These are phyloP conservation scores for Penicillium sp. DNA, from an alignment of 2,329 filamentous ascomycete species.

Conservation along the genomic window DNA sequence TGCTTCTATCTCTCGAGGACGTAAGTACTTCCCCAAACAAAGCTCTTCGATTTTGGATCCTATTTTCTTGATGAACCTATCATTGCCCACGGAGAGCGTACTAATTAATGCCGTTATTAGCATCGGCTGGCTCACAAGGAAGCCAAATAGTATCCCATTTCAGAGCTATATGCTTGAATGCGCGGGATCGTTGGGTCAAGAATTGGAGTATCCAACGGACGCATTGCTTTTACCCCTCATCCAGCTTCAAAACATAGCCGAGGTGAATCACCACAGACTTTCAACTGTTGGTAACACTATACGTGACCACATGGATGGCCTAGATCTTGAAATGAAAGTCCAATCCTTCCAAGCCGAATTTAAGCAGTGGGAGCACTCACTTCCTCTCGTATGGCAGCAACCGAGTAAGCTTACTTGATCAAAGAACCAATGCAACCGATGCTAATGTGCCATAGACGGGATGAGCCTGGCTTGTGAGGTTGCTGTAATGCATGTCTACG, in stretches of 20 bases:
- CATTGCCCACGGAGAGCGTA: not conserved
- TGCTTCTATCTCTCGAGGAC: not conserved
- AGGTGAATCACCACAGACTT: not conserved
- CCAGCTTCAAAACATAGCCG: not conserved
- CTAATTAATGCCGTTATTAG: not conserved
- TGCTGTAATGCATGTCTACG: not conserved
- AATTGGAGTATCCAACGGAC: not conserved
- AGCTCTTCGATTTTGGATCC: not conserved
- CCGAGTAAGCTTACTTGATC: not conserved
- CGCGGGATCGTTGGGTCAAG: not conserved
- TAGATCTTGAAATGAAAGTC: not conserved
- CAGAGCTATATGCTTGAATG: slow-evolving; percentile 1
- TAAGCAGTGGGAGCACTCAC: not conserved
- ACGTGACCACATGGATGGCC: not conserved
- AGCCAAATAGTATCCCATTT: not conserved
- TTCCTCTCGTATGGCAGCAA: not conserved
- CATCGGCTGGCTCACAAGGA: not conserved
- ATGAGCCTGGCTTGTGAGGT: not conserved
- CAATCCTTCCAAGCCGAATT: not conserved
- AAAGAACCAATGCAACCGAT: not conserved
- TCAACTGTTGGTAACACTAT: not conserved
- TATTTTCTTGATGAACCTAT: not conserved
- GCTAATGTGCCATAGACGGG: not conserved
- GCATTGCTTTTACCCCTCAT: not conserved
- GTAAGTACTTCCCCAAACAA: not conserved